Conservation (phyloP, 805 yeast species). For the Saturnispora sekii region DNA sequence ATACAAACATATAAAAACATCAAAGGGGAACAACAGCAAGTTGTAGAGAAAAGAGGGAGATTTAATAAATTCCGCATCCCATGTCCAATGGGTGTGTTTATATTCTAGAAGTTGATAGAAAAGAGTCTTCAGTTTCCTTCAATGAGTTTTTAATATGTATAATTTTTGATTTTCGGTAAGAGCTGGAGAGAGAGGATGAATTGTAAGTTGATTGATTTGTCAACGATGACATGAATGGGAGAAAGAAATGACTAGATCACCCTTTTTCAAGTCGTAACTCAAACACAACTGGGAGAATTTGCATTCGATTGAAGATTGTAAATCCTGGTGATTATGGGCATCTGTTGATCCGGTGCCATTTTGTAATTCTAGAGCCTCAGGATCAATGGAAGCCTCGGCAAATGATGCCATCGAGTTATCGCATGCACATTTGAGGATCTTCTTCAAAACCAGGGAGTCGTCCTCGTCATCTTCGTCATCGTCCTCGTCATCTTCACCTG, state of each 20-base stretch:
- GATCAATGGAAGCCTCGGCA: constrained; percentile 17
- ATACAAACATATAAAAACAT: not conserved
- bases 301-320: constrained; percentile 14
- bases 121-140: too few relatives aligned
- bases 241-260: constrained; percentile 22
- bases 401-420: constrained; percentile 13
- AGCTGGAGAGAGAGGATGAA: too few relatives aligned
- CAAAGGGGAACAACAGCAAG: too few relatives aligned
- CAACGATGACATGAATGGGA: constrained; percentile 23
- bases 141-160: too few relatives aligned
- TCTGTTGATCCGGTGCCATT: constrained; percentile 1
- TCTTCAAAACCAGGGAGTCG: constrained; percentile 7
- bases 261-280: constrained; percentile 20
- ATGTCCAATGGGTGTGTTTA: too few relatives aligned
- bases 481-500: not conserved
- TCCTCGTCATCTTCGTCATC: not conserved
- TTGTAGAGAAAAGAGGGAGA: too few relatives aligned
- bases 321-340: constrained; percentile 5
- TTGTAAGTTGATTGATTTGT: not conserved
- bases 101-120: too few relatives aligned
- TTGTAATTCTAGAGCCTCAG: constrained; percentile 15
- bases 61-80: too few relatives aligned
- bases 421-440: constrained; percentile 15
- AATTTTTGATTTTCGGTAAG: too few relatives aligned
- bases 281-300: constrained; percentile 20